Percentiles rank a stretch among this genome's conserved stretches.
Conservation (phyloP, 257 asterid genomes). For the Capsicum chinense region DNA sequence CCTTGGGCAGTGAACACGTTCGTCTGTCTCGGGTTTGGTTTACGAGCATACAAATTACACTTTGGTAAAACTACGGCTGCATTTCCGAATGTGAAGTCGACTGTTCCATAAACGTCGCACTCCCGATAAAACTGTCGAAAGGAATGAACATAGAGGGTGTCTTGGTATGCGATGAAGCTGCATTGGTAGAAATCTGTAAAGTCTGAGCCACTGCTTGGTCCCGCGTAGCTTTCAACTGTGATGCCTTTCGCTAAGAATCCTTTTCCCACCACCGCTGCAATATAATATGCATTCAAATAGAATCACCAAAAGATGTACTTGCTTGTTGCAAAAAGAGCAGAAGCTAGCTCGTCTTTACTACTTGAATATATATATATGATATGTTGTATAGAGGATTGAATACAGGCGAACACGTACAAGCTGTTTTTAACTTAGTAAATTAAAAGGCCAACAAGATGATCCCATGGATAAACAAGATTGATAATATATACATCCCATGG, state of each 20-base stretch:
- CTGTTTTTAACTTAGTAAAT: too few species aligned
- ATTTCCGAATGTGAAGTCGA: not conserved
- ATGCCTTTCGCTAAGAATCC: slow-evolving; percentile 19
- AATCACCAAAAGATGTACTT: too few species aligned
- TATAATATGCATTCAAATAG: not conserved
- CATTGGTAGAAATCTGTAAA: not conserved
- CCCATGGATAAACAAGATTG: too few species aligned
- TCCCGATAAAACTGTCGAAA: not conserved
- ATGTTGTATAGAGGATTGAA: too few species aligned
- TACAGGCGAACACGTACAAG: too few species aligned
- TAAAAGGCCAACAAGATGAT: too few species aligned
- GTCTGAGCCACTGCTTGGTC: slow-evolving; percentile 21
- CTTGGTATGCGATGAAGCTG: not conserved
- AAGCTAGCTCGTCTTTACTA: too few species aligned
- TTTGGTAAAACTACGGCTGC: not conserved
- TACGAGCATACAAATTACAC: not conserved
- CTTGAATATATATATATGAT: too few species aligned
- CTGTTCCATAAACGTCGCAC: not conserved
- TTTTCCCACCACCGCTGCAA: slow-evolving; percentile 22
- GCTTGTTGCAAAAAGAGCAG: too few species aligned
- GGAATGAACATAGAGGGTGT: slow-evolving; percentile 6
- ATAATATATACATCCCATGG: too few species aligned
- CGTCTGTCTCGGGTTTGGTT: not conserved
- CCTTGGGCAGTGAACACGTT: slow-evolving; percentile 9
- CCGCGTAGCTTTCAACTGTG: not conserved